Percentiles rank a stretch among this genome's conserved stretches.
These are phyloP conservation scores for Aphanomyces stellatus DNA, from an alignment of 352 stramenopile species.

Conservation along the genomic window DNA sequence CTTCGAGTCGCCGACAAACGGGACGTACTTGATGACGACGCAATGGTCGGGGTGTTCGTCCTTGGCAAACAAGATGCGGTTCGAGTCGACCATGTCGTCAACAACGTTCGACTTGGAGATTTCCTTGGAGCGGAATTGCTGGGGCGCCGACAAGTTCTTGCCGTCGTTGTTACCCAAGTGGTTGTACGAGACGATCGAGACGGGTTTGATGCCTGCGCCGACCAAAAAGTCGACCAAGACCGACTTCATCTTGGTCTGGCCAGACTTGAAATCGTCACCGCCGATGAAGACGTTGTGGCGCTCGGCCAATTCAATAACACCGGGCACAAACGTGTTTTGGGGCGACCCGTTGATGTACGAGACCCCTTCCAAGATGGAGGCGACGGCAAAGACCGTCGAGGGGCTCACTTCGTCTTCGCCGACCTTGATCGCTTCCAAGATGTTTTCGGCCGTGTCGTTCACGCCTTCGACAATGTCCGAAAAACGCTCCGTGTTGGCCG, in stretches of 20 bases:
- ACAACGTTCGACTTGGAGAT: slow-evolving; percentile 99
- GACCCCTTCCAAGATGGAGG: slow-evolving; percentile 96
- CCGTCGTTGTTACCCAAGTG: slow-evolving; percentile 99
- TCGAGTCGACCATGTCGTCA: slow-evolving; percentile 98
- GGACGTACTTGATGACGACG: slow-evolving; percentile 99
- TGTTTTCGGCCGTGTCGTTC: slow-evolving; percentile 97
- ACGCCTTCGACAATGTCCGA: slow-evolving; percentile 95
- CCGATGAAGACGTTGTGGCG: slow-evolving; percentile 95
- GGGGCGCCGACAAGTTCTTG: slow-evolving; percentile 97
- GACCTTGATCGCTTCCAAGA: slow-evolving; percentile 94
- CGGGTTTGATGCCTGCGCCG: slow-evolving; percentile 97
- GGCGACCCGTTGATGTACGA: slow-evolving; percentile 99
- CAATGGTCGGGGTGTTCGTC: slow-evolving; percentile 99
- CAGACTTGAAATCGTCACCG: slow-evolving; percentile 99
- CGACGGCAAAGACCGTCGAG: slow-evolving; percentile 97
- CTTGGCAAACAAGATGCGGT: slow-evolving; percentile 96
- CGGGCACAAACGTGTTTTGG: slow-evolving; percentile 99
- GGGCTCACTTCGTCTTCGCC: slow-evolving; percentile 93
- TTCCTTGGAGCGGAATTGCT: slow-evolving; percentile 99
- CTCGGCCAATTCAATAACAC: slow-evolving; percentile 92
- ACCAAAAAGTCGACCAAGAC: slow-evolving; percentile 99
- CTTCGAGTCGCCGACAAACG: slow-evolving; percentile 98
- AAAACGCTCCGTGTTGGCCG: slow-evolving; percentile 99
- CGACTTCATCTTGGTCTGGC: slow-evolving; percentile 99
- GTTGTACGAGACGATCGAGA: slow-evolving; percentile 99